These are phyloP conservation scores for Salix exigua DNA, from an alignment of 345 rosid species.

Conservation along the genomic window DNA sequence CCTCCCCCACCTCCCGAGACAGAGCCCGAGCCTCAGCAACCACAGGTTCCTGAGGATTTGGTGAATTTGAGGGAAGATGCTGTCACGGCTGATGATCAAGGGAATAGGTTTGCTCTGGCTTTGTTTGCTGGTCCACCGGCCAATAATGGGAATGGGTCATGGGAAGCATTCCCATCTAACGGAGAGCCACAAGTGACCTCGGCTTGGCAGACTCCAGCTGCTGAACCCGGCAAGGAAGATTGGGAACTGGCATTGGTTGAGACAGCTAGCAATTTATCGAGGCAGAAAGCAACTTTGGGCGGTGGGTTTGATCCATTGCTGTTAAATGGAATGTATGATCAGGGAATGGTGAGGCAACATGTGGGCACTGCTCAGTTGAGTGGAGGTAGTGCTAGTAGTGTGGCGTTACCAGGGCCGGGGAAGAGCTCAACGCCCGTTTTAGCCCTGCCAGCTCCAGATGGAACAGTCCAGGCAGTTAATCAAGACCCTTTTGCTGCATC, in stretches of 20 bases:
- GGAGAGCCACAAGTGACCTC: slow-evolving; percentile 62
- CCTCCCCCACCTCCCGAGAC: slow-evolving; percentile 46
- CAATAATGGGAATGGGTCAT: slow-evolving; percentile 49
- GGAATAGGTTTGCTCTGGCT: slow-evolving; percentile 73
- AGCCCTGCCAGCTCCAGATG: slow-evolving; percentile 73
- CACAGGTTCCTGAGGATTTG: slow-evolving; percentile 61
- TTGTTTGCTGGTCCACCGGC: slow-evolving; percentile 58
- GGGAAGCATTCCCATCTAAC: slow-evolving; percentile 79
- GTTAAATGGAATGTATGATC: slow-evolving; percentile 90
- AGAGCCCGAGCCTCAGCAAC: slow-evolving; percentile 45
- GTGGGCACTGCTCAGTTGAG: slow-evolving; percentile 45
- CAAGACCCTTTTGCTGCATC: slow-evolving; percentile 70
- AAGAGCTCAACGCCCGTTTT: slow-evolving; percentile 47
- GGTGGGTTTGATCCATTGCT: slow-evolving; percentile 84
- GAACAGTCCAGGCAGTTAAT: slow-evolving; percentile 40
- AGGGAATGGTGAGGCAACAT: slow-evolving; percentile 69
- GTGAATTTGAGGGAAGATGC: slow-evolving; percentile 74
- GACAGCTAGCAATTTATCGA: slow-evolving; percentile 65
- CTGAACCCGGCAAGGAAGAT: slow-evolving; percentile 72
- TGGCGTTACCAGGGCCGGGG: slow-evolving; percentile 58
- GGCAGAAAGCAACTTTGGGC: slow-evolving; percentile 68
- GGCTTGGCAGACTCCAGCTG: slow-evolving; percentile 86
- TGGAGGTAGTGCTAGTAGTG: slow-evolving; percentile 85
- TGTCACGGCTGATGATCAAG: slow-evolving; percentile 65
- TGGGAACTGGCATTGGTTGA: slow-evolving; percentile 95